Conservation (phyloP, 75 land plant species). For the Cunninghamia lanceolata region DNA sequence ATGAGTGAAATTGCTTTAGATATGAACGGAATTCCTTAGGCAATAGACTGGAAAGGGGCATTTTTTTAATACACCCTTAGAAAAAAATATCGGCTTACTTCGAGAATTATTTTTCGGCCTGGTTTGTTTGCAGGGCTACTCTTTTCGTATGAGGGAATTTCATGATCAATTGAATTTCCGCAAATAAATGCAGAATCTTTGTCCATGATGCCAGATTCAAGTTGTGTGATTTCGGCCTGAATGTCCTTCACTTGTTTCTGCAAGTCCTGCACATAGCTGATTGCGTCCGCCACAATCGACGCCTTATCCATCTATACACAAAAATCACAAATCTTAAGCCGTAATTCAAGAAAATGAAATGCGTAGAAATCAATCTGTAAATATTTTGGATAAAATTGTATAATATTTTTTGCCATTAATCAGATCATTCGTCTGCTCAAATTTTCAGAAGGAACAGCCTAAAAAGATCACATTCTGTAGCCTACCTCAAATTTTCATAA, state of each 20-base stretch:
- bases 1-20: background rate
- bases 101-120: background rate
- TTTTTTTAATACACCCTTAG: too few relatives aligned
- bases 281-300: constrained; percentile 84
- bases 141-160: background rate
- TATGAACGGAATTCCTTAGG: background rate
- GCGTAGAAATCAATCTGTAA: too few relatives aligned
- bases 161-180: too few relatives aligned
- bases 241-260: constrained; percentile 50
- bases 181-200: background rate
- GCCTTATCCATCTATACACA: constrained; percentile 84
- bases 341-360: too few relatives aligned
- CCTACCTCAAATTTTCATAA: too few relatives aligned
- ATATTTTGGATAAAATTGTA: too few relatives aligned
- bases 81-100: background rate
- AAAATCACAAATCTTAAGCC: background rate
- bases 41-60: too few relatives aligned
- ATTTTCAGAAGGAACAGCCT: too few relatives aligned
- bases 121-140: background rate
- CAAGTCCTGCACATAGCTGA: constrained; percentile 57
- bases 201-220: background rate
- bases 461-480: too few relatives aligned
- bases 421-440: too few relatives aligned
- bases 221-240: background rate
- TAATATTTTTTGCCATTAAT: too few relatives aligned